phyloP scores from a whole-genome alignment of 1,139 yeast genomes.

The Candida albicans region DNA sequence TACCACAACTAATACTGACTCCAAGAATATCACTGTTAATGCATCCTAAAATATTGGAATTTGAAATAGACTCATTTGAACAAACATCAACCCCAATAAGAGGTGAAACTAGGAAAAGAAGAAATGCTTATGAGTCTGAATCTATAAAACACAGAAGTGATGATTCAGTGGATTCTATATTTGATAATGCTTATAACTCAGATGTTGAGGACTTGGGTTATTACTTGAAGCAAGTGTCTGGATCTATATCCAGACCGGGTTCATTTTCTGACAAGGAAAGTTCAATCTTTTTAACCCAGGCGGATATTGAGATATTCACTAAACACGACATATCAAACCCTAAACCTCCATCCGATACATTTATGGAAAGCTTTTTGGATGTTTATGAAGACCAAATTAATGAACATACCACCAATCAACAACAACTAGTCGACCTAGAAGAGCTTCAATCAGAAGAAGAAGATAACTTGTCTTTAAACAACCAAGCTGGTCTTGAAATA shows the following conservation, averaged over 20 bases:
- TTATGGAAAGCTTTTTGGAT: constrained; percentile 4
- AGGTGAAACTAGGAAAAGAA: background rate
- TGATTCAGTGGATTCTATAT: constrained; percentile 1
- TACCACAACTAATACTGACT: background rate
- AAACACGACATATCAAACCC: constrained; percentile 1
- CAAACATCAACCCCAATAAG: constrained; percentile 5
- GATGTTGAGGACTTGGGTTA: background rate
- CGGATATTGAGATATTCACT: constrained; percentile 22
- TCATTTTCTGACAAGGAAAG: constrained; percentile 9
- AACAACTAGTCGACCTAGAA: no score
- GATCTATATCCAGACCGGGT: background rate
- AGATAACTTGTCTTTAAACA: background rate
- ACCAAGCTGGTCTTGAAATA: constrained; percentile 7
- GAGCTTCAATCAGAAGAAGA: background rate
- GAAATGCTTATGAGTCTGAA: background rate
- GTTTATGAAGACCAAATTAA: background rate
- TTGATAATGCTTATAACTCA: background rate
- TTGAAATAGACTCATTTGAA: constrained; percentile 8
- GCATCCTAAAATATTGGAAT: constrained; percentile 3
- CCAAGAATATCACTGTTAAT: background rate
- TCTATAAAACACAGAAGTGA: background rate
- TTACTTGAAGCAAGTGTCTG: background rate
- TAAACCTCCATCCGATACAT: background rate
- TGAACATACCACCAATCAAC: background rate
- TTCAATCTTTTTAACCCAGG: constrained; percentile 21